Evolutionary conservation across 768 basidiomycete species (phyloP).

Genomic region (Boletus tylopilopsis): DNA sequence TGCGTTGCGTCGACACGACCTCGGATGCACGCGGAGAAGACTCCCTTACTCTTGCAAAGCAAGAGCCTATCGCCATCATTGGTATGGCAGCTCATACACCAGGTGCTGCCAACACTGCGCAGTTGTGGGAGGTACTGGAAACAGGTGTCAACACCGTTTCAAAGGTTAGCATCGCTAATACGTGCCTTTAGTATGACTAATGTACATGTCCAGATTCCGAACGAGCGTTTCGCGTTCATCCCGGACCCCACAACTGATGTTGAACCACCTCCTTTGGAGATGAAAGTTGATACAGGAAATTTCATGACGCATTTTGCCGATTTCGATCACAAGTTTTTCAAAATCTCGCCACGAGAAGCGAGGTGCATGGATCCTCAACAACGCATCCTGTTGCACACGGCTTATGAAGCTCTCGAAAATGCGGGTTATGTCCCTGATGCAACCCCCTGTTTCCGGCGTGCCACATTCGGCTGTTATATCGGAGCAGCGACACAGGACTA

Average conservation of each 20-base stretch:
- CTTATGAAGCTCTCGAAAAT: slow-evolving; percentile 65
- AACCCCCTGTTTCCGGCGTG: slow-evolving; percentile 47
- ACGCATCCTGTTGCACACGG: slow-evolving; percentile 60
- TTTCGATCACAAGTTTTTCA: slow-evolving; percentile 73
- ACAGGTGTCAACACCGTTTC: slow-evolving; percentile 52
- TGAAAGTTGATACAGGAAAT: slow-evolving; percentile 57
- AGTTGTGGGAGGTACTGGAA: slow-evolving; percentile 60
- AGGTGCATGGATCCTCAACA: slow-evolving; percentile 77
- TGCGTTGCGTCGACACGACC: slow-evolving; percentile 16
- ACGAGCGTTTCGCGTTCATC: slow-evolving; percentile 48
- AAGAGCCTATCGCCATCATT: slow-evolving; percentile 62
- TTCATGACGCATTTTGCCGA: slow-evolving; percentile 54
- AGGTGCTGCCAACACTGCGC: slow-evolving; percentile 43
- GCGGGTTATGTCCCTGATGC: slow-evolving; percentile 65
- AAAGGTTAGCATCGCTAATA: slow-evolving; percentile 39
- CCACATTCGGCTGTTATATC: slow-evolving; percentile 60
- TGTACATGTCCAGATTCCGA: slow-evolving; percentile 49
- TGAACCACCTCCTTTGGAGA: slow-evolving; percentile 35
- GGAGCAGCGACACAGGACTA: slow-evolving; percentile 74
- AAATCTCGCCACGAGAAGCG: slow-evolving; percentile 70
- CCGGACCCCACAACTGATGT: slow-evolving; percentile 31
- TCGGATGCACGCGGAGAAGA: slow-evolving; percentile 6
- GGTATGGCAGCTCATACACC: slow-evolving; percentile 63
- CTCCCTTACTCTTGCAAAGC: slow-evolving; percentile 17
- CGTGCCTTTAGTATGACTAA: background rate